phyloP scores from a whole-genome alignment of 2,329 filamentous ascomycete species.

The Macroventuria anomochaeta region DNA sequence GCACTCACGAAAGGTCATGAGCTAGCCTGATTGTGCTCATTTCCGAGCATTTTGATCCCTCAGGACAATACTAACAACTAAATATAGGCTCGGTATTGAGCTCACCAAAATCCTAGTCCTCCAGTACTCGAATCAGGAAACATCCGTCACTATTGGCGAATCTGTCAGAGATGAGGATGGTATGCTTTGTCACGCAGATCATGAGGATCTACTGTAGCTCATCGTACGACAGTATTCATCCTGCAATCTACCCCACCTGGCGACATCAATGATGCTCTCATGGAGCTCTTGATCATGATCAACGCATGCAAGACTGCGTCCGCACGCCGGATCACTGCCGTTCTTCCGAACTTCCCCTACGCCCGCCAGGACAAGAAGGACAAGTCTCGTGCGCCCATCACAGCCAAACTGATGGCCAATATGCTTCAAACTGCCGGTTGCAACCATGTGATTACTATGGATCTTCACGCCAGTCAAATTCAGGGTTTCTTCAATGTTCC shows the following conservation, averaged over 20 bases:
- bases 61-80: conserved; percentile 26
- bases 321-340: conserved; percentile 90
- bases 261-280: conserved; percentile 96
- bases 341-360: conserved; percentile 96
- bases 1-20: neutral
- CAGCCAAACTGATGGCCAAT: conserved; percentile 93
- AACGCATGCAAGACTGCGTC: conserved; percentile 88
- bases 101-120: conserved; percentile 80
- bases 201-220: conserved; percentile 24
- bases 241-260: conserved; percentile 93
- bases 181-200: conserved; percentile 48
- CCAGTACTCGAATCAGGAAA: conserved; percentile 87
- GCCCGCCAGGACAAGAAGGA: conserved; percentile 98
- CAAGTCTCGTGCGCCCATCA: conserved; percentile 93
- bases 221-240: conserved; percentile 75
- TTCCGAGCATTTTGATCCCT: conserved; percentile 57
- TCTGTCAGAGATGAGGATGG: conserved; percentile 95
- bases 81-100: conserved; percentile 72
- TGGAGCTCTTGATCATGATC: conserved; percentile 98
- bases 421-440: conserved; percentile 96
- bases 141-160: conserved; percentile 91
- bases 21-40: conserved; percentile 71
- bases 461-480: conserved; percentile 91
- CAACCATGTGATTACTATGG: conserved; percentile 95
- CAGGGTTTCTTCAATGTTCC: conserved; percentile 93